phyloP scores from a whole-genome alignment of 345 rosid genomes.

The Erucastrum elatum region DNA sequence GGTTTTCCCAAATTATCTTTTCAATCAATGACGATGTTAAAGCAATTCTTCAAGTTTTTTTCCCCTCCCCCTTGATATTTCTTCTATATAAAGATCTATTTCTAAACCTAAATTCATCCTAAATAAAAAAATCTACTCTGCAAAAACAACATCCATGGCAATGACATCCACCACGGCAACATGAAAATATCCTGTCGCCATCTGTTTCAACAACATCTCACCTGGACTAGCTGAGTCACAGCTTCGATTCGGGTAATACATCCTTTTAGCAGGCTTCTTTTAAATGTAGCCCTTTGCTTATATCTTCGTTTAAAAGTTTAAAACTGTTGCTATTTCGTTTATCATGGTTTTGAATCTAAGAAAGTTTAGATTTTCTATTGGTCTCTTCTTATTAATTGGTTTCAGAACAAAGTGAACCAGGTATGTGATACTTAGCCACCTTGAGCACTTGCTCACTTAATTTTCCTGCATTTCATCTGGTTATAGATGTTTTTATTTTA shows the following conservation, averaged over 20 bases:
- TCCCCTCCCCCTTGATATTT: no score
- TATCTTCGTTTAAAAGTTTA: no score
- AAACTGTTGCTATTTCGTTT: conserved; percentile 1
- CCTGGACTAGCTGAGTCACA: not conserved
- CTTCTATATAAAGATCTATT: no score
- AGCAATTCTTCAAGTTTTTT: no score
- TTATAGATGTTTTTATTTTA: no score
- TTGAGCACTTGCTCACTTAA: not conserved
- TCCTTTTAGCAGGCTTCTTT: no score
- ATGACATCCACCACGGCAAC: not conserved
- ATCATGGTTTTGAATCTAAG: conserved; percentile 5
- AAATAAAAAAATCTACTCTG: not conserved
- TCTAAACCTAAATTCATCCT: not conserved
- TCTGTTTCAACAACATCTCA: not conserved
- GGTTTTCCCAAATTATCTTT: no score
- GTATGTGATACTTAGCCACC: conserved; percentile 52
- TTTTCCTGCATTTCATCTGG: no score
- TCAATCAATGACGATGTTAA: no score
- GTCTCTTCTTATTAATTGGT: conserved; percentile 11
- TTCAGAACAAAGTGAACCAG: conserved; percentile 94
- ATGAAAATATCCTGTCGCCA: not conserved
- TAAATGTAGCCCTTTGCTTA: no score
- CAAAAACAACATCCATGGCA: not conserved
- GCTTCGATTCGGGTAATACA: no score
- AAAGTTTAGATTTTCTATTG: not conserved